Evolutionary conservation across 345 rosid species (phyloP).

Genomic region (Orychophragmus violaceus): DNA sequence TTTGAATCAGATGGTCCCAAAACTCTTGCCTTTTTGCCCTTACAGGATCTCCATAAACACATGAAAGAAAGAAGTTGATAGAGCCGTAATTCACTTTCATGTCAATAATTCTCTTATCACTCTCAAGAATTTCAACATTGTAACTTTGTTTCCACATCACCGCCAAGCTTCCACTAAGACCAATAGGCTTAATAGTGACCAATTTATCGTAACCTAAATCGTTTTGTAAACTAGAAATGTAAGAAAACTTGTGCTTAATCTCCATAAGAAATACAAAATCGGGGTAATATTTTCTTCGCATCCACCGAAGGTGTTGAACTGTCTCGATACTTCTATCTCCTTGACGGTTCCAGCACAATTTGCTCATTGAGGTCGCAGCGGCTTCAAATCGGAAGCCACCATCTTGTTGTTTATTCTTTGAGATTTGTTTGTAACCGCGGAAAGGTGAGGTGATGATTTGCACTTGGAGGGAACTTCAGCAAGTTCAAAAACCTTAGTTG

Average conservation of each 20-base stretch:
- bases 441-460: too few relatives aligned
- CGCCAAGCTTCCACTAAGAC: not conserved
- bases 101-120: not conserved
- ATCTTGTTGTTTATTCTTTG: too few relatives aligned
- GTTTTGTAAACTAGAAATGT: not conserved
- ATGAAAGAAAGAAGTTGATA: too few relatives aligned
- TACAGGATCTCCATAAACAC: too few relatives aligned
- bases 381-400: not conserved
- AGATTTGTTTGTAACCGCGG: too few relatives aligned
- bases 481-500: too few relatives aligned
- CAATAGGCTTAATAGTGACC: not conserved
- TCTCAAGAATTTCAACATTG: not conserved
- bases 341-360: not conserved
- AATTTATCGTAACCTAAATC: not conserved
- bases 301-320: not conserved
- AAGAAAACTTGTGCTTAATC: not conserved
- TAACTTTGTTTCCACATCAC: not conserved
- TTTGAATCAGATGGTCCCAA: too few relatives aligned
- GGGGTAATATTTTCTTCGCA: not conserved
- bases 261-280: not conserved
- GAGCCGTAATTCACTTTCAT: too few relatives aligned
- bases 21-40: too few relatives aligned
- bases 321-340: not conserved
- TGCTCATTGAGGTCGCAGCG: not conserved
- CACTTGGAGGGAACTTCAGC: too few relatives aligned